Evolutionary conservation across 2,329 filamentous ascomycete genomes (phyloP).

Genomic region (Coniella lustricola): DNA sequence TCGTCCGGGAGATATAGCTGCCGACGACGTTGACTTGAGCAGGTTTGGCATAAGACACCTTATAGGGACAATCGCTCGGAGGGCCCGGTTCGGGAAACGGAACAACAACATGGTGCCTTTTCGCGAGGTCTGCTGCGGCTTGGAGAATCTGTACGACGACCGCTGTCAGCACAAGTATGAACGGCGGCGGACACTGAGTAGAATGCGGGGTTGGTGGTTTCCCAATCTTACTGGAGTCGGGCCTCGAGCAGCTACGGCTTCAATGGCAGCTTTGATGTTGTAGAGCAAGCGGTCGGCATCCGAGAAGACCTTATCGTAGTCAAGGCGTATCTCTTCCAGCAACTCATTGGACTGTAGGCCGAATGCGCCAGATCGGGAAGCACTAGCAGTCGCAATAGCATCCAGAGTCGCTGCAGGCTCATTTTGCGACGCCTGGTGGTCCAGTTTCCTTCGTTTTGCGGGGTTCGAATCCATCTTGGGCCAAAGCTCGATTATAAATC

Average conservation of each 20-base stretch:
- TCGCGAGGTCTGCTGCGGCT: conserved; percentile 60
- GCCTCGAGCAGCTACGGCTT: conserved; percentile 42
- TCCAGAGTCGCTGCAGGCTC: conserved; percentile 17
- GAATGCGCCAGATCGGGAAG: conserved; percentile 42
- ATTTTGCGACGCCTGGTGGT: conserved; percentile 17
- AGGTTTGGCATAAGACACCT: conserved; percentile 70
- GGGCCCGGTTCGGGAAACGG: conserved; percentile 83
- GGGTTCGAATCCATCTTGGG: conserved; percentile 26
- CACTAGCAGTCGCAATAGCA: conserved; percentile 23
- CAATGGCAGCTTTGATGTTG: conserved; percentile 45
- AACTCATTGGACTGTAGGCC: conserved; percentile 54
- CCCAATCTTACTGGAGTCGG: conserved; percentile 40
- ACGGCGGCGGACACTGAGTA: neutral
- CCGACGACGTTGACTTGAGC: conserved; percentile 79
- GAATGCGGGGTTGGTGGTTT: neutral
- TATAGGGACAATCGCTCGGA: conserved; percentile 69
- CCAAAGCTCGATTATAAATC: neutral
- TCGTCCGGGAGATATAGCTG: conserved; percentile 73
- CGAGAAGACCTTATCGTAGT: conserved; percentile 42
- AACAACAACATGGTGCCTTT: conserved; percentile 60
- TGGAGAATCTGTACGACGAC: conserved; percentile 53
- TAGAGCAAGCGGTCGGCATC: conserved; percentile 44
- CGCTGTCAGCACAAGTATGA: neutral
- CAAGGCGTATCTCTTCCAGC: conserved; percentile 45
- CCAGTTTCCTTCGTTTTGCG: conserved; percentile 28